These are phyloP conservation scores for Metschnikowia matae DNA, from an alignment of 805 yeast genomes.

Conservation along the genomic window DNA sequence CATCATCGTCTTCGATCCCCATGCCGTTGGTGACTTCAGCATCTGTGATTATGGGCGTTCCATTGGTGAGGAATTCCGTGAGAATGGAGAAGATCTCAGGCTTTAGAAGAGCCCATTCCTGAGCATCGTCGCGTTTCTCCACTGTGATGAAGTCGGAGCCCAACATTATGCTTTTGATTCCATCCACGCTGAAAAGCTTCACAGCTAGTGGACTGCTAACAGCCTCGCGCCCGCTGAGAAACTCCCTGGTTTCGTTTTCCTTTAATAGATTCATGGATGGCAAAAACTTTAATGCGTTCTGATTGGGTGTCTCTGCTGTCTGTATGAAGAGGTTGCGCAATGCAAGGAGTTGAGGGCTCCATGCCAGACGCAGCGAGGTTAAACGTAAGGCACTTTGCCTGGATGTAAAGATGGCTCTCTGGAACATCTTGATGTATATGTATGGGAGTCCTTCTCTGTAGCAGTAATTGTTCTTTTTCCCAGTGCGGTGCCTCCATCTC, in stretches of 20 bases:
- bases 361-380: neutral
- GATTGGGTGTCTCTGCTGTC: constrained; percentile 83
- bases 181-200: constrained; percentile 70
- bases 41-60: constrained; percentile 47
- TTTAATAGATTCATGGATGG: constrained; percentile 68
- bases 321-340: constrained; percentile 54
- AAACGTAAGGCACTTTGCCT: neutral
- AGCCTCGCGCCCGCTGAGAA: constrained; percentile 72
- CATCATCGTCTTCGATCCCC: constrained; percentile 55
- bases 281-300: constrained; percentile 76
- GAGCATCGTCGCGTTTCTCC: constrained; percentile 52
- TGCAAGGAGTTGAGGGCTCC: neutral
- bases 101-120: constrained; percentile 57
- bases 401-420: neutral
- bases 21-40: constrained; percentile 32
- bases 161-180: constrained; percentile 70
- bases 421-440: neutral
- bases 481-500: constrained; percentile 4
- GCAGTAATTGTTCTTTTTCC: constrained; percentile 1
- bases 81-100: constrained; percentile 62
- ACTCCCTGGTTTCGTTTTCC: constrained; percentile 62
- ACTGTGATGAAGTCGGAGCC: constrained; percentile 83
- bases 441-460: neutral
- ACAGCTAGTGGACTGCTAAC: constrained; percentile 71
- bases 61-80: constrained; percentile 53